Evolutionary conservation across 2,329 filamentous ascomycete genomes (phyloP).

Genomic region (Colletotrichum tanaceti): DNA sequence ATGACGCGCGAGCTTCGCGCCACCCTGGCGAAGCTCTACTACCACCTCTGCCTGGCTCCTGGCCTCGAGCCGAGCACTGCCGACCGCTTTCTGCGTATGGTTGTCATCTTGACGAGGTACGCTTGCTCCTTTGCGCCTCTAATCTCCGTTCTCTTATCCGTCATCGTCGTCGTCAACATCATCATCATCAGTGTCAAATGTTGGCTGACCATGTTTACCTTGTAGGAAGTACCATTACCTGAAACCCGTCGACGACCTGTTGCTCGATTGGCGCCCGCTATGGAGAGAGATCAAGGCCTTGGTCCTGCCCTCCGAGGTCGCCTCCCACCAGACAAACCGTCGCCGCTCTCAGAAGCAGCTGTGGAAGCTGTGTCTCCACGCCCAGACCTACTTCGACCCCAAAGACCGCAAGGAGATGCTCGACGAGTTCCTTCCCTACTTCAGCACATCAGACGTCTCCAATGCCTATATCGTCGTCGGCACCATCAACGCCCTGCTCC

Average conservation of each 20-base stretch:
- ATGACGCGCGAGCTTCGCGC: conserved; percentile 86
- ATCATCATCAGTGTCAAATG: too few relatives aligned
- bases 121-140: conserved; percentile 47
- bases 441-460: conserved; percentile 92
- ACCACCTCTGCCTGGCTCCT: conserved; percentile 90
- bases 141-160: not conserved
- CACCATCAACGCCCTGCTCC: conserved; percentile 86
- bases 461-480: conserved; percentile 94
- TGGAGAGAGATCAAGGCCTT: conserved; percentile 94
- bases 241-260: conserved; percentile 88
- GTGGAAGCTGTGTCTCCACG: conserved; percentile 89
- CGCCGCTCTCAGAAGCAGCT: conserved; percentile 72
- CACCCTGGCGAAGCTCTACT: conserved; percentile 90
- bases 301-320: conserved; percentile 86
- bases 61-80: conserved; percentile 84
- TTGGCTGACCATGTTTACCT: conserved; percentile 33
- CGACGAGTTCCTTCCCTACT: conserved; percentile 84
- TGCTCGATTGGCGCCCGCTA: conserved; percentile 90
- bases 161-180: not conserved
- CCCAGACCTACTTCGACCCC: conserved; percentile 93
- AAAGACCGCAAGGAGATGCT: conserved; percentile 84
- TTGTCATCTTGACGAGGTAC: conserved; percentile 93
- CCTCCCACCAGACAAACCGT: conserved; percentile 68
- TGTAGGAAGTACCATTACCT: conserved; percentile 92
- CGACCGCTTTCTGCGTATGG: conserved; percentile 96